Conservation (phyloP, 805 yeast genomes). For the Spencermartinsiella europaea region DNA sequence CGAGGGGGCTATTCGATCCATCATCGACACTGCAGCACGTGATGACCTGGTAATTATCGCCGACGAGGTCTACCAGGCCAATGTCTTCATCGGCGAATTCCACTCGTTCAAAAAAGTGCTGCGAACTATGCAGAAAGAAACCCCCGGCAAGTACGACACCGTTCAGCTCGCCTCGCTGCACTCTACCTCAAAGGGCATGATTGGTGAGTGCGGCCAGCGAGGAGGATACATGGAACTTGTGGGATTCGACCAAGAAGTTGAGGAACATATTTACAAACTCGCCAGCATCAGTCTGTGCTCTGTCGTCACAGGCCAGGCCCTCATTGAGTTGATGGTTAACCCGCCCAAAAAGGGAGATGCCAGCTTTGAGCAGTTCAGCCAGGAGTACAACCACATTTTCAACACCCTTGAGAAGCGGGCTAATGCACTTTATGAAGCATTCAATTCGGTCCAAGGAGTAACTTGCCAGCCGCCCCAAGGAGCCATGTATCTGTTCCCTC, state of each 20-base stretch:
- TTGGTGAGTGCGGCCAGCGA: conserved; percentile 99
- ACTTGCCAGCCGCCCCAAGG: conserved; percentile 89
- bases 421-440: conserved; percentile 58
- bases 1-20: conserved; percentile 58
- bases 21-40: conserved; percentile 76
- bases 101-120: conserved; percentile 79
- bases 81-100: conserved; percentile 77
- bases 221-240: conserved; percentile 97
- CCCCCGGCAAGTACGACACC: conserved; percentile 52
- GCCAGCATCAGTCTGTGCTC: conserved; percentile 92
- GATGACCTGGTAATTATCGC: conserved; percentile 84
- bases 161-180: conserved; percentile 92
- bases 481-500: conserved; percentile 96
- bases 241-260: conserved; percentile 69
- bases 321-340: conserved; percentile 87
- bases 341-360: conserved; percentile 81
- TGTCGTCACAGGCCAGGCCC: conserved; percentile 90
- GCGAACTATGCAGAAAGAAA: conserved; percentile 50
- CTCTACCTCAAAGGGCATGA: conserved; percentile 95
- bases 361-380: conserved; percentile 60
- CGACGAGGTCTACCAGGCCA: conserved; percentile 97
- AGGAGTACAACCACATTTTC: conserved; percentile 61
- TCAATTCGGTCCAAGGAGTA: conserved; percentile 73
- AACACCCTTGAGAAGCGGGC: conserved; percentile 62
- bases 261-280: conserved; percentile 69